phyloP scores from a whole-genome alignment of 2,329 filamentous ascomycete species.

The Ramichloridium luteum region DNA sequence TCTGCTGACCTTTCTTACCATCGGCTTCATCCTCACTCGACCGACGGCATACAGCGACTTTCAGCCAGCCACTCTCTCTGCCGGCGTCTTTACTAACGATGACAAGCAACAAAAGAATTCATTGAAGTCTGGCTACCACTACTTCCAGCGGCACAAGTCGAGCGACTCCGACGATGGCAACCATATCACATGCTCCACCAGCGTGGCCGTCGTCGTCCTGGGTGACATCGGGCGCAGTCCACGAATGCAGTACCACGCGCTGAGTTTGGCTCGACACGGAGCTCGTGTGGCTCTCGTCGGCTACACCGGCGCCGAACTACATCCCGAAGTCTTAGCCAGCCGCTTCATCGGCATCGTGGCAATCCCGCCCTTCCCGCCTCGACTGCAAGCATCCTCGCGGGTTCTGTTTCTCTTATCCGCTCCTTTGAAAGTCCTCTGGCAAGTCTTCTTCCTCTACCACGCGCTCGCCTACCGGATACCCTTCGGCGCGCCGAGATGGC shows the following conservation, averaged over 20 bases:
- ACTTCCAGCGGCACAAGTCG: conserved; percentile 16
- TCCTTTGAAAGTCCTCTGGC: conserved; percentile 76
- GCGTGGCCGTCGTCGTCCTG: conserved; percentile 75
- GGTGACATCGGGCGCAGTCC: conserved; percentile 93
- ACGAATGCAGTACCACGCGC: conserved; percentile 95
- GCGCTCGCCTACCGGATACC: conserved; percentile 56
- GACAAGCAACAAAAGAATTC: conserved; percentile 13
- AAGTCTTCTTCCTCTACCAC: conserved; percentile 58
- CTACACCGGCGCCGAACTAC: conserved; percentile 72
- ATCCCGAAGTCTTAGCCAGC: conserved; percentile 62
- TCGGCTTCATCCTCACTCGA: conserved; percentile 38
- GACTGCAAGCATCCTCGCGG: conserved; percentile 54
- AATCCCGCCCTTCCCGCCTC: conserved; percentile 53
- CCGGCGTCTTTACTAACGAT: conserved; percentile 20
- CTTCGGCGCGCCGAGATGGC: conserved; percentile 65
- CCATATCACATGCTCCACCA: conserved; percentile 21
- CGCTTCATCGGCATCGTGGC: conserved; percentile 59
- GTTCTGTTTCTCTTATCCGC: conserved; percentile 62
- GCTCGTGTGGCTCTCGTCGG: conserved; percentile 75
- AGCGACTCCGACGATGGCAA: neutral
- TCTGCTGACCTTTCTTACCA: conserved; percentile 36
- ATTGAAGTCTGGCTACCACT: conserved; percentile 21
- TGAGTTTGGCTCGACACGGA: conserved; percentile 77
- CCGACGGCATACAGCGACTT: conserved; percentile 40
- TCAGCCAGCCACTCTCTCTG: conserved; percentile 15